Evolutionary conservation across 306 rosid species (phyloP).

Genomic region (Ammopiptanthus mongolicus): DNA sequence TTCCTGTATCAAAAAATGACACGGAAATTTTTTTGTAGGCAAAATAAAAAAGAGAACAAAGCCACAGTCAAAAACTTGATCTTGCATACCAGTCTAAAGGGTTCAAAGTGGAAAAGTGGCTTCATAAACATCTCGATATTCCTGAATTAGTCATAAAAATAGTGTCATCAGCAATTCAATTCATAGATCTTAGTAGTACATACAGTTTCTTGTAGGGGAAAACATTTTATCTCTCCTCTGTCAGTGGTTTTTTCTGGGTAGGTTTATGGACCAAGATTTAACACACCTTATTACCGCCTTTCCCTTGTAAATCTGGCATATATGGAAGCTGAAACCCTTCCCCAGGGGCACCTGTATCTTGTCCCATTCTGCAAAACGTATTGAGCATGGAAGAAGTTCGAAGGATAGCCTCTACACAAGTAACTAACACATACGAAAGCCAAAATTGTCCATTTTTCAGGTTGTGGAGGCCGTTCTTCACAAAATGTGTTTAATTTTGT

Average conservation of each 20-base stretch:
- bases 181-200: neutral
- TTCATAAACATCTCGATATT: constrained; percentile 55
- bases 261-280: neutral
- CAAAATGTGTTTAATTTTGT: too few relatives aligned
- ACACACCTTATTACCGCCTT: constrained; percentile 62
- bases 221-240: neutral
- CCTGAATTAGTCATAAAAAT: constrained; percentile 29
- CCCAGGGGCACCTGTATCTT: constrained; percentile 40
- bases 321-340: constrained; percentile 53
- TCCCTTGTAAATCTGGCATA: constrained; percentile 49
- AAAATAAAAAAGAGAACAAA: too few relatives aligned
- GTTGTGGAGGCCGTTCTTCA: neutral
- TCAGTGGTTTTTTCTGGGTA: neutral
- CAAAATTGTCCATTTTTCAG: neutral
- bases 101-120: constrained; percentile 45
- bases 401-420: neutral
- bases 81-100: constrained; percentile 45
- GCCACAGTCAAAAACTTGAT: neutral
- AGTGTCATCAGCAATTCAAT: neutral
- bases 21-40: too few relatives aligned
- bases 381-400: neutral
- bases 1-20: constrained; percentile 9
- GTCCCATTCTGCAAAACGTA: constrained; percentile 39
- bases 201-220: neutral
- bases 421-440: neutral